Evolutionary conservation across 1,139 yeast genomes (phyloP).

Genomic region (Debaryomycetaceae sp.): DNA sequence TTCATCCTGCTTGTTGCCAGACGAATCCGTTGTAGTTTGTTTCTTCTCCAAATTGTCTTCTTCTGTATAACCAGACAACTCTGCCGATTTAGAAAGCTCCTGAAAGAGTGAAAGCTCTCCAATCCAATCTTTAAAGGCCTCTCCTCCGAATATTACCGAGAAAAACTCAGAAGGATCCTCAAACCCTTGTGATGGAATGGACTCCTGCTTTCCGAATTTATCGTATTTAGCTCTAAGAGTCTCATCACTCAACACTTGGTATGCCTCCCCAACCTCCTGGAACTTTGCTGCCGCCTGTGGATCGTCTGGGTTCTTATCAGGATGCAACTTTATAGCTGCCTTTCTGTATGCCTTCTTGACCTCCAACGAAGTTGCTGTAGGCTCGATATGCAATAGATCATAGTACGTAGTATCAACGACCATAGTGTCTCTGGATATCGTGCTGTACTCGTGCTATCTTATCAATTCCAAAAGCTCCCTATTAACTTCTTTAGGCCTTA

Average conservation of each 20-base stretch:
- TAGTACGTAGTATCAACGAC: constrained; percentile 93
- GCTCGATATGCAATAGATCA: constrained; percentile 65
- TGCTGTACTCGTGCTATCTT: neutral
- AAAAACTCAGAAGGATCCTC: constrained; percentile 86
- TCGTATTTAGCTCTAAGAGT: constrained; percentile 74
- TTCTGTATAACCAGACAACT: constrained; percentile 41
- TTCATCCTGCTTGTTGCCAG: neutral
- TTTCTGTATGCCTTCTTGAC: constrained; percentile 92
- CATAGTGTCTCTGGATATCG: constrained; percentile 36
- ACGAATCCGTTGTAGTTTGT: constrained; percentile 1
- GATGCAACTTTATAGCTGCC: constrained; percentile 85
- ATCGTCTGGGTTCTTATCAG: constrained; percentile 91
- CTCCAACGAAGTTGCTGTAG: constrained; percentile 74
- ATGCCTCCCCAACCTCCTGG: constrained; percentile 74
- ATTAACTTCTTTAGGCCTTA: neutral
- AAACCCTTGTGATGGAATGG: constrained; percentile 78
- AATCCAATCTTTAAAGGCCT: constrained; percentile 79
- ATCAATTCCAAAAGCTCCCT: neutral
- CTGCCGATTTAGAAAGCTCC: constrained; percentile 58
- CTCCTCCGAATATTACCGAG: constrained; percentile 76
- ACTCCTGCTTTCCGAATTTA: constrained; percentile 79
- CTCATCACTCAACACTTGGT: constrained; percentile 78
- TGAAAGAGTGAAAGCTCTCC: constrained; percentile 67
- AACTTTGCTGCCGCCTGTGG: constrained; percentile 72
- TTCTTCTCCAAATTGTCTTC: constrained; percentile 15